Evolutionary conservation across 2,329 filamentous ascomycete genomes (phyloP), one percentile per base, ranked within the genome.

Genomic region (Domatiomyces catenatus): DNA sequence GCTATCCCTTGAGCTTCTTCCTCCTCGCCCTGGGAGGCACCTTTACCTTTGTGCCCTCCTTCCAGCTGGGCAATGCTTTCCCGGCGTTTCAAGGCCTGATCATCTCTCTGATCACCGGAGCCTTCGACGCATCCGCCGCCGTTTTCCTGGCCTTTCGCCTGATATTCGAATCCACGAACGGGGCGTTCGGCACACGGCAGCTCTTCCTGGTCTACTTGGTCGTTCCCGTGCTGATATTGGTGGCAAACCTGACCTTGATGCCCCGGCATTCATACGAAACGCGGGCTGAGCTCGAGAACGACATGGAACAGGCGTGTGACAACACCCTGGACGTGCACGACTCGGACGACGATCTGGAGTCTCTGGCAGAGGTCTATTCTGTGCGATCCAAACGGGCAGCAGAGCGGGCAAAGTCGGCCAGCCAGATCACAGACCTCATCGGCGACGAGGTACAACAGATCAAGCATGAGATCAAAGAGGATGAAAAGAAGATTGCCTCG

Each of bases 11-110:
- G 6, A 84, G 82, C 18, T 87, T 88, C 63, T 74, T 88, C 47
- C 79, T 86, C 53, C 73, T 90, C 8, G 83, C 84, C 1, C 73
- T 89, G 1, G 85, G 84, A 22, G 86, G 85, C 0, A 85, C 84
- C 0, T 89, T 86, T 59, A 79, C 84, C 48, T 90, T 88, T 63
- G 84, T 90, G 44, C 81, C 84, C 5, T 84, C 82, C 2, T 90
- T 89, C 65, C 85, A 90, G 66, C 77, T 90, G 44, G 85, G 83
- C 42, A 90, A 90, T 64, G 81, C 85, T 0, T 89, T 92, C 60
- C 85, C 85, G 0, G 77, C 75, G 50, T 74, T 84, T 63, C 82
- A 83, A 1, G 86, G 86, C 1, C 70, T 84, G 7, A 85, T 92
- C 56, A 73, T 92, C 3, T 84, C 86, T 1, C 71, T 90, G 6